Percentiles rank a stretch among this genome's conserved stretches.
Conservation (phyloP, 2,329 filamentous ascomycete species). For the Dactylellina parvicollis region DNA sequence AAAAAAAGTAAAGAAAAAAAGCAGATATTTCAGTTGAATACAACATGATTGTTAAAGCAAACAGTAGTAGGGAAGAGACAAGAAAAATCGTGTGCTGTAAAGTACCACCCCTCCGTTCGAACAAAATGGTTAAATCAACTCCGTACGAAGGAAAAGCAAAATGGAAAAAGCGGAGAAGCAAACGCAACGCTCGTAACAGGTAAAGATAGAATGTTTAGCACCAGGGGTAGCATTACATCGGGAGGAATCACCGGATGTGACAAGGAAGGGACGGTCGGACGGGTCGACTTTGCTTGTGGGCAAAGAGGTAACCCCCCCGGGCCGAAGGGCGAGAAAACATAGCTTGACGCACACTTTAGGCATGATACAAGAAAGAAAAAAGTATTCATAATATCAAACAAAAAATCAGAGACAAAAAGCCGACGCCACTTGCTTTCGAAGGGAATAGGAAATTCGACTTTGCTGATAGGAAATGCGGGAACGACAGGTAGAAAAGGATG, state of each 20-base stretch:
- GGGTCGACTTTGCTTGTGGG: slow-evolving; percentile 3
- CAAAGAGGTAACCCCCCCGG: slow-evolving; percentile 14
- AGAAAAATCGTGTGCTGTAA: no score
- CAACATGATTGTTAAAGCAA: no score
- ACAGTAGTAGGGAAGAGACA: no score
- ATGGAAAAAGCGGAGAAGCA: slow-evolving; percentile 10
- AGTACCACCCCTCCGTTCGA: slow-evolving; percentile 20
- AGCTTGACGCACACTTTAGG: slow-evolving; percentile 34
- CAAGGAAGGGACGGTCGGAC: slow-evolving; percentile 42
- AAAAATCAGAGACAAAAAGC: slow-evolving; percentile 23
- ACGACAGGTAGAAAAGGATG: slow-evolving; percentile 45
- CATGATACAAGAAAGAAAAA: slow-evolving; percentile 17
- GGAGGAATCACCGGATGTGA: slow-evolving; percentile 34
- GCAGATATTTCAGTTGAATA: no score
- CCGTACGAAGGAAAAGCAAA: slow-evolving; percentile 14
- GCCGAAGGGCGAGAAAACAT: slow-evolving; percentile 54
- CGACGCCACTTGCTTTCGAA: slow-evolving; percentile 30
- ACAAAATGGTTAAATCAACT: slow-evolving; percentile 33
- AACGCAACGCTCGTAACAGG: slow-evolving; percentile 16
- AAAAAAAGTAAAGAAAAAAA: no score
- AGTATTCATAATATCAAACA: neutral
- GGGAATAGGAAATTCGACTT: slow-evolving; percentile 26
- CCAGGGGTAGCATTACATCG: slow-evolving; percentile 12
- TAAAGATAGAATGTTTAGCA: slow-evolving; percentile 6
- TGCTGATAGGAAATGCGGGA: slow-evolving; percentile 29